Evolutionary conservation across 2,329 filamentous ascomycete genomes (phyloP).

Genomic region (Thelonectria discophora): DNA sequence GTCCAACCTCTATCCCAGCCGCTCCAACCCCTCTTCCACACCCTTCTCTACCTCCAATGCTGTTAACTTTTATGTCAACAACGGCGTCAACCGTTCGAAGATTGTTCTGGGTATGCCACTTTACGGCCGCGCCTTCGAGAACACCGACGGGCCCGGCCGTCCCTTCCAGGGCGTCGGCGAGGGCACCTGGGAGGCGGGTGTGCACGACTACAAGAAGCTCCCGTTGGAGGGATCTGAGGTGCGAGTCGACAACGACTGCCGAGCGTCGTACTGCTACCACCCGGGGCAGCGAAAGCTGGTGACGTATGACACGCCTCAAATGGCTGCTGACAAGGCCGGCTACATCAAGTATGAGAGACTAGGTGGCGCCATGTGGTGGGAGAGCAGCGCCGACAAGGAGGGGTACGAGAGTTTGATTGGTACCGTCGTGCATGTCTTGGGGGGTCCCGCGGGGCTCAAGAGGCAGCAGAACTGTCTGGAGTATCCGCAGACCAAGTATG

Average conservation of each 20-base stretch:
- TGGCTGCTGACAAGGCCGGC: conserved; percentile 74
- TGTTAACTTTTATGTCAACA: conserved; percentile 72
- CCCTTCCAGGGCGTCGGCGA: conserved; percentile 77
- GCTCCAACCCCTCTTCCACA: conserved; percentile 67
- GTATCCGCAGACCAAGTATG: conserved; percentile 74
- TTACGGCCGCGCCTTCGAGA: conserved; percentile 86
- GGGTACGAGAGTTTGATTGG: conserved; percentile 73
- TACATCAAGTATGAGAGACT: conserved; percentile 74
- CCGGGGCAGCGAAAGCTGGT: conserved; percentile 71
- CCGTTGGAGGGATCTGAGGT: conserved; percentile 74
- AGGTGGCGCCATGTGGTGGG: conserved; percentile 98
- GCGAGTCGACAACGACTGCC: conserved; percentile 67
- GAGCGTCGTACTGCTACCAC: conserved; percentile 83
- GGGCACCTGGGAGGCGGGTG: conserved; percentile 84
- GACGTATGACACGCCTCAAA: conserved; percentile 77
- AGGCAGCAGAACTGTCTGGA: conserved; percentile 66
- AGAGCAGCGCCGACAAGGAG: conserved; percentile 79
- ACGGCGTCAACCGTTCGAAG: conserved; percentile 73
- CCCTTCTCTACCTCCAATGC: conserved; percentile 81
- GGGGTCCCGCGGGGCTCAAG: conserved; percentile 61
- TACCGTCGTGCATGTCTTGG: conserved; percentile 68
- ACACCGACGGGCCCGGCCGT: conserved; percentile 77
- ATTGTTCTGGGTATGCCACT: conserved; percentile 92
- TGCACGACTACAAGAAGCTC: conserved; percentile 89
- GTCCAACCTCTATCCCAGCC: conserved; percentile 76